Evolutionary conservation across 129 eudicot genomes (phyloP), one percentile per base, ranked within the genome.

Genomic region (Chrysanthemum makinoi): DNA sequence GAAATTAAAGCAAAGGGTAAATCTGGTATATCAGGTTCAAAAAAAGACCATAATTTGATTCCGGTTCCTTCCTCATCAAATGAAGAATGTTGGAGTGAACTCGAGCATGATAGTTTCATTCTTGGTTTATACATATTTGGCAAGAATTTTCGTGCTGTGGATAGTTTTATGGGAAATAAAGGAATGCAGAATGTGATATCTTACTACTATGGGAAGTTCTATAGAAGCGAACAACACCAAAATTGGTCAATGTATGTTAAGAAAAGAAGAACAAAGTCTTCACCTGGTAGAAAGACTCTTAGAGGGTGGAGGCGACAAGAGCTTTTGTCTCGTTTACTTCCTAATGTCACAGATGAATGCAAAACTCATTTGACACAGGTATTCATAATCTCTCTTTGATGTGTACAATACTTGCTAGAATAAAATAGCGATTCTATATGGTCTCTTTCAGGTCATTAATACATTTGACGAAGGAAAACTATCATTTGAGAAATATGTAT

Each of bases 51-150:
- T 17, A 62, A 64, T 72, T 51, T 70, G 50, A 11, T 43, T 72
- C 73, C 57, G 10, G 71, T 86, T 68, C 85, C 91, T 63, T 82
- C 83, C 51, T 57, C 68, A 60, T 28, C 76, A 10, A 53, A 48
- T 44, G 74, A 74, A 33, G 77, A 74, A 33, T 51, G 85, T 62
- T 83, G 85, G 91, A 80, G 77, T 39, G 76, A 6, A 11, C 80
- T 80, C 63, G 91, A 86, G 72, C 73, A 50, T 30, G 83, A 80
- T 63, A 77, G 87, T 74, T 86, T 83, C 26, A 62, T 83, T 66
- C 85, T 86, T 51, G 91, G 81, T 22, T 72, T 86, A 59, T 86
- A 86, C 72, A 74, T 83, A 50, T 83, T 86, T 71, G 87, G 87
- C 62, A 86, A 86, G 83, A 83, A 86, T 77, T 83, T 86, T 56